These are phyloP conservation scores for Sugiyamaella valdiviana DNA, from an alignment of 805 yeast genomes.

Conservation along the genomic window DNA sequence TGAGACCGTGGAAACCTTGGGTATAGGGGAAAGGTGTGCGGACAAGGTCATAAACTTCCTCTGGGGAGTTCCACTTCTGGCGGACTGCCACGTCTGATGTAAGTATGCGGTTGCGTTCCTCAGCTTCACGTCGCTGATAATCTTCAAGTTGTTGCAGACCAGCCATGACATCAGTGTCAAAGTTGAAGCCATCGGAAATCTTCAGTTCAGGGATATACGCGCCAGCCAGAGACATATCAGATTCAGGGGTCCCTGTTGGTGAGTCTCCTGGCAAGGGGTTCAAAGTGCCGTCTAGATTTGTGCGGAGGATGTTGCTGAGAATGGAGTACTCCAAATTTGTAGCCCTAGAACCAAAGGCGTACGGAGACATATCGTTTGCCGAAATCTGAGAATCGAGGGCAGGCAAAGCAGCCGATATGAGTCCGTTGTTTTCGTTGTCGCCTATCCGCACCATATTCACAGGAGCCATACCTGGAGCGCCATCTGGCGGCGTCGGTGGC, in stretches of 20 bases:
- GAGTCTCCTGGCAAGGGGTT: background rate
- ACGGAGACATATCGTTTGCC: constrained; percentile 10
- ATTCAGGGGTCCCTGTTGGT: constrained; percentile 5
- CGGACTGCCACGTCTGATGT: background rate
- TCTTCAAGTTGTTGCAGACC: background rate
- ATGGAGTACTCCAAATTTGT: constrained; percentile 35
- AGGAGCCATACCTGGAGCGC: background rate
- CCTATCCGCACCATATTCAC: background rate
- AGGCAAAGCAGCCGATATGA: constrained; percentile 4
- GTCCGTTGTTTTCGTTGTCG: background rate
- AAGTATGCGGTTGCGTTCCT: constrained; percentile 1
- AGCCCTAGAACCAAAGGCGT: constrained; percentile 32
- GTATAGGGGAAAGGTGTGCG: constrained; percentile 56
- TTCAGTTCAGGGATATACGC: constrained; percentile 10
- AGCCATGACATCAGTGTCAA: background rate
- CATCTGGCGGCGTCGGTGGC: constrained; percentile 16
- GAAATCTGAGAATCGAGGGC: constrained; percentile 4
- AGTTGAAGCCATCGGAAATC: constrained; percentile 2
- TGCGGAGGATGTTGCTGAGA: constrained; percentile 29
- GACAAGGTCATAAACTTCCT: constrained; percentile 62
- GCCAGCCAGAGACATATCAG: constrained; percentile 8
- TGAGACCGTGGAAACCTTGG: constrained; percentile 54
- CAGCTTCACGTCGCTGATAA: constrained; percentile 5
- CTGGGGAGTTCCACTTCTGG: constrained; percentile 31
- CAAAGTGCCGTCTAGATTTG: constrained; percentile 2